Base-by-base conservation (phyloP, 1,139 yeast genomes). In the Lodderomyces margitis region DNA sequence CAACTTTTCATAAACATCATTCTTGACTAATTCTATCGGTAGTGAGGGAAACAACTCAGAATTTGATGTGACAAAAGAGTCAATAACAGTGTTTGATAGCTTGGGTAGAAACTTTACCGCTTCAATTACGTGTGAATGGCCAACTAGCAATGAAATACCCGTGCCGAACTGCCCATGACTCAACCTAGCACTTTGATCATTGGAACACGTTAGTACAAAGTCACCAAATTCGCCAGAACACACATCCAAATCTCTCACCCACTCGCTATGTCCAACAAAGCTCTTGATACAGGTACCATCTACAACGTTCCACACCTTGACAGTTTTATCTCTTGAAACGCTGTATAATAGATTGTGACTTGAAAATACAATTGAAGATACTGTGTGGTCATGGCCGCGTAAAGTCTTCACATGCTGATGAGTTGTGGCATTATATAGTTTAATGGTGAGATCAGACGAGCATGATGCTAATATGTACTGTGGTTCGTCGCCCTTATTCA, bases 351-450 rank as follows among this genome's bases (percentile, higher is more conserved):
- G 50, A 21, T 59, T 54, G 2, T 76, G 72, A 24, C 74, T 67
- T 2, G 74, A 66, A 58, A 86, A 84, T 20, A 69, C 66, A 10
- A 87, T 66, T 1, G 81, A 69, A 0, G 95, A 85, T 0, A 91
- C 81, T 2, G 94, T 81, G 59, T 89, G 96, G 48, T 89, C 95
- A 61, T 91, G 98, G n/a, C 97, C 97, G 1, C 81, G 66, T 16
- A 91, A 64, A 0, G 89, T 81, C 37, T 88, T 71, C 2, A 81
- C 60, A 39, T 83, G 81, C 37, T 73, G 71, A 52, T 78, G 78
- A 16, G 68, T 61, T 8, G 70, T 61, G 1, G 77, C 73, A 52
- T 80, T 83, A 89, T 92, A 87, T 2, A 87, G 64, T 55, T 84
- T 83, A 46, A 87, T 75, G 15, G 80, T 69, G 42, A 88, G 63